Evolutionary conservation across 257 asterid genomes (phyloP), one percentile per base, ranked within the genome.

Genomic region (Galeopsis tetrahit): DNA sequence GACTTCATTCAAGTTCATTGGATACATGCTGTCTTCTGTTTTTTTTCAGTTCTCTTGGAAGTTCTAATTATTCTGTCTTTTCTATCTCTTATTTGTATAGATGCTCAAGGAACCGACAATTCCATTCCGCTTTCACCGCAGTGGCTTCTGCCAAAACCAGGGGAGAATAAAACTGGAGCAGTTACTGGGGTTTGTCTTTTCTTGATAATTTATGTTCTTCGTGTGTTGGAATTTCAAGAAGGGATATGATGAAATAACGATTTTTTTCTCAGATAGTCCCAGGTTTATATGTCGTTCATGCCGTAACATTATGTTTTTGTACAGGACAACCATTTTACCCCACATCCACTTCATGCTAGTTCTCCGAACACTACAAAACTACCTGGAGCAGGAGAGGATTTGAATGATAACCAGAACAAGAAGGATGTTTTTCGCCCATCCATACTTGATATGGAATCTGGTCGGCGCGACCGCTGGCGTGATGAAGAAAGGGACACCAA

Each of bases 371-470:
- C 36, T 73, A 32, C 59, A 63, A 91, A 86, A 82, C 82, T 75
- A 58, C 83, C 93, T 55, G 95, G 85, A 76, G 65, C 67, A 52
- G 84, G 77, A 39, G 91, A 89, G 21, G 89, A 83, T 48, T 46
- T 74, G 43, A 78, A 13, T 76, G 97, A 86, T 68, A 84, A 70
- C 83, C 78, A 75, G 52, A 89, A 80, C 89, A 91, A 87, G 81
- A 95, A 88, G 74, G 97, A 90, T 76, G 90, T 95, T 67, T 95
- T 92, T 83, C 91, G 98, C 77, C 99, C 99, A 62, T 95, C 99
- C 4, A 86, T 95, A 55, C 88, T 86, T 42, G 93, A 92, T 63
- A 79, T 81, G 90, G 97, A 87, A 62, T 70, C 92, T 52, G 88
- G 91, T 56, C 92, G 89, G 55, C 94, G 88, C 35, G 98, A 95